A percentile compares a stretch with the other conserved stretches of the same genome.
Evolutionary conservation across 164 flowering plant species (phyloP).

Genomic region (Chimonanthus praecox): DNA sequence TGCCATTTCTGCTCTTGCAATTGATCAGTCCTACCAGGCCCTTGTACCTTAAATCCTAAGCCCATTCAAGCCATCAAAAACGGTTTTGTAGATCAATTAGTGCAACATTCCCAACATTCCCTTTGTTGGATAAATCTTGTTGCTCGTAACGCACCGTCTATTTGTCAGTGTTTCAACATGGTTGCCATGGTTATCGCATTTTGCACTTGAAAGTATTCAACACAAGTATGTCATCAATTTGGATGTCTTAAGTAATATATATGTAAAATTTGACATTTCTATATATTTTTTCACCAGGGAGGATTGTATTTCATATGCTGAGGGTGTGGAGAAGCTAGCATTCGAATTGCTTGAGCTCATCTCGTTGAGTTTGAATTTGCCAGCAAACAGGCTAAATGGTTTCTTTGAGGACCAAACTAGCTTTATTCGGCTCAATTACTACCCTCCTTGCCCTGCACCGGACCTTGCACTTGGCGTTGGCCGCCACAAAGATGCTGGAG

Average conservation of each 20-base stretch:
- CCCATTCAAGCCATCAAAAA: no score
- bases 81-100: background rate
- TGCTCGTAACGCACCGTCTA: background rate
- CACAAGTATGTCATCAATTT: background rate
- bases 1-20: no score
- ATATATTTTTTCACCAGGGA: constrained; percentile 17
- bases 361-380: constrained; percentile 35
- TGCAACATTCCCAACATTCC: background rate
- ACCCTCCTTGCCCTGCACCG: constrained; percentile 42
- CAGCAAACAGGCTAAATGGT: constrained; percentile 16
- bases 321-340: constrained; percentile 31
- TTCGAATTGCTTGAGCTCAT: constrained; percentile 32
- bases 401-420: constrained; percentile 35
- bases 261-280: no score
- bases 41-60: no score
- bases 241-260: background rate
- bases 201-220: background rate
- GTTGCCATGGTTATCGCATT: background rate
- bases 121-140: background rate
- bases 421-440: constrained; percentile 34
- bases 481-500: constrained; percentile 24
- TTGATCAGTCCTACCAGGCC: no score
- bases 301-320: constrained; percentile 28
- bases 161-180: no score
- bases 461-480: constrained; percentile 27